Evolutionary conservation across 305 asterid species (phyloP), one percentile per base, ranked within the genome.

Genomic region (Coffea humblotiana): DNA sequence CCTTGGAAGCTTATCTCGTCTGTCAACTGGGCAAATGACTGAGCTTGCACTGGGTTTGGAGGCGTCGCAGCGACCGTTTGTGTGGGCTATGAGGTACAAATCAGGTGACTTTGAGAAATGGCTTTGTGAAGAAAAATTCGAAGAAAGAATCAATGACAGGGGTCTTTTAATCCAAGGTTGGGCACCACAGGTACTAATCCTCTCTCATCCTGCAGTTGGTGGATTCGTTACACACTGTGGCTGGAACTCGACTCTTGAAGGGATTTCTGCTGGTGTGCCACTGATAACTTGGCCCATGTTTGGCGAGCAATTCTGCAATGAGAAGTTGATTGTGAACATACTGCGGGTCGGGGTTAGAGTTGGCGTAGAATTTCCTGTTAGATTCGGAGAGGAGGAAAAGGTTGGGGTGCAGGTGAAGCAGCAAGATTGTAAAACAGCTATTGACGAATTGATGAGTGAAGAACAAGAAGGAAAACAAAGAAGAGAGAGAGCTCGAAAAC

Each of bases 131-230:
- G 89, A 84, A 60, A 29, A 65, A 3, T 88, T 88, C 15, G 91
- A 88, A 79, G 84, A 86, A 79, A 72, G 85, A 75, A 43, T 80
- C 8, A 11, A 71, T 69, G 89, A 85, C 9, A 72, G 87, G 77
- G 91, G 92, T 13, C 80, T 88, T 27, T 27, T 88, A 78, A 87
- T 88, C 71, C 82, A 83, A 32, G 94, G 92, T 0, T 90, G 94
- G 92, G 94, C 94, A 4, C 90, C 92, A 23, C 92, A 90, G 83
- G 86, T 90, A 6, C 49, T 87, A 76, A 88, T 90, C 0, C 54
- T 90, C 43, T 86, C 88, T 8, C 91, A 90, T 23, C 79, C 74
- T 0, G 70, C 94, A 0, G 18, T 88, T 0, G 87, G 90, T 0
- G 91, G 90, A 0, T 88, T 89, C 67, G 29, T 89, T 13, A 87